phyloP scores from a whole-genome alignment of 257 asterid species.

The Solanum neorickii region DNA sequence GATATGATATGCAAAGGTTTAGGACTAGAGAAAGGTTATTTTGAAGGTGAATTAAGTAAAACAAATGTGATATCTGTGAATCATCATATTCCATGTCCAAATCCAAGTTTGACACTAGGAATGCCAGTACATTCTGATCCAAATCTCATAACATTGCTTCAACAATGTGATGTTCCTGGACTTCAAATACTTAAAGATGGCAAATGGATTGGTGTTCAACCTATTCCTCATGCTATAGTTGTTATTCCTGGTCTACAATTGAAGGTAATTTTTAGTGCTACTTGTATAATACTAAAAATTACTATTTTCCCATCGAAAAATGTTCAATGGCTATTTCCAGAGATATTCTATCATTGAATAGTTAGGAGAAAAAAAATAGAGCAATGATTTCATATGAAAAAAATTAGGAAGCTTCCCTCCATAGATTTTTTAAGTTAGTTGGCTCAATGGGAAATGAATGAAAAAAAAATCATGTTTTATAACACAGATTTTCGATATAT shows the following conservation, averaged over 20 bases:
- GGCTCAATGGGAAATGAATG: not conserved
- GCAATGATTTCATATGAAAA: not conserved
- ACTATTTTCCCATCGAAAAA: too few relatives aligned
- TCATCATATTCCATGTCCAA: constrained; percentile 63
- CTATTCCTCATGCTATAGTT: constrained; percentile 33
- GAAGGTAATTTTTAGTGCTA: not conserved
- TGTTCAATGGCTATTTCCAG: accelerated
- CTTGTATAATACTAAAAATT: not conserved
- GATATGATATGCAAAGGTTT: constrained; percentile 44
- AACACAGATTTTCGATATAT: too few relatives aligned
- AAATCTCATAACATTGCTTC: constrained; percentile 51
- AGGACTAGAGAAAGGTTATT: constrained; percentile 25
- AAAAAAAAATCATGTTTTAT: too few relatives aligned
- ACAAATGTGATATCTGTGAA: constrained; percentile 39
- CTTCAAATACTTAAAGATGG: constrained; percentile 30
- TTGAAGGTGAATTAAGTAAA: constrained; percentile 26
- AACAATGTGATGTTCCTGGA: constrained; percentile 26
- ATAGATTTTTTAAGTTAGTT: too few relatives aligned
- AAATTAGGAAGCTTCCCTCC: not conserved
- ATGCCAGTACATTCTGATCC: constrained; percentile 65
- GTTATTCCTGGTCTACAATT: constrained; percentile 1
- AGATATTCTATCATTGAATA: too few relatives aligned
- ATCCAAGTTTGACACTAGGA: constrained; percentile 62
- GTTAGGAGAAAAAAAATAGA: not conserved
- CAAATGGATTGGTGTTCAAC: constrained; percentile 41